Evolutionary conservation across 768 basidiomycete genomes (phyloP), one percentile per base, ranked within the genome.

Genomic region (Suillus subalutaceus): DNA sequence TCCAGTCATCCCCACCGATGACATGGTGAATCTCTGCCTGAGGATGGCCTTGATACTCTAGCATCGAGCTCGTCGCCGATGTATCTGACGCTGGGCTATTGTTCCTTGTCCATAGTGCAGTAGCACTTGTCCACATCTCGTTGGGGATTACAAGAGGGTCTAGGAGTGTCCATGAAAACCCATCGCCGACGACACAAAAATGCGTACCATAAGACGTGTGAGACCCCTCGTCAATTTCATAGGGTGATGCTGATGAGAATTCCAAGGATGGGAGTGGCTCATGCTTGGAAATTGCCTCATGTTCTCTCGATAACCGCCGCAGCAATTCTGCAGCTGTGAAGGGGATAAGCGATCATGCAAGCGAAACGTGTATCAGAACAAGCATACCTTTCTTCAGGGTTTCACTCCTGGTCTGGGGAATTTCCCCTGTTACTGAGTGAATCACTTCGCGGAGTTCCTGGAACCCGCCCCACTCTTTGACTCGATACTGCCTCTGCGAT

Each of bases 381-480:
- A 20, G 12, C 4, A 18, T 35, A 74, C 74, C 74, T 60, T 72
- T 70, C n/a, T 68, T 26, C 26, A 76, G 72, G 3, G 76, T 66
- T 37, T 77, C 71, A 37, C 77, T 71, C 26, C 76, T 68, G n/a
- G 76, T 76, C 59, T 60, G 59, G 12, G 59, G 61, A 72, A 70
- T 41, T 73, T 72, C 64, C 73, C 70, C 16, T 67, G 75, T 38
- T 69, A 76, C 69, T 2, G 72, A 64, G 53, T 71, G 70, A 10
- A 75, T 37, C 18, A 73, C 69, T 4, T 72, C 63, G 43, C 73
- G 73, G 20, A 76, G 72, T 43, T 77, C 76, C 26, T 68, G 63
- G 68, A 76, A 77, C 32, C 76, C 73, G 52, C 72, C 73, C n/a
- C 69, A 70, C 63, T 78, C 74, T 63, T 75, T 75, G 58, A 68